Evolutionary conservation across 306 rosid genomes (phyloP).

Genomic region (Quercus rubra): DNA sequence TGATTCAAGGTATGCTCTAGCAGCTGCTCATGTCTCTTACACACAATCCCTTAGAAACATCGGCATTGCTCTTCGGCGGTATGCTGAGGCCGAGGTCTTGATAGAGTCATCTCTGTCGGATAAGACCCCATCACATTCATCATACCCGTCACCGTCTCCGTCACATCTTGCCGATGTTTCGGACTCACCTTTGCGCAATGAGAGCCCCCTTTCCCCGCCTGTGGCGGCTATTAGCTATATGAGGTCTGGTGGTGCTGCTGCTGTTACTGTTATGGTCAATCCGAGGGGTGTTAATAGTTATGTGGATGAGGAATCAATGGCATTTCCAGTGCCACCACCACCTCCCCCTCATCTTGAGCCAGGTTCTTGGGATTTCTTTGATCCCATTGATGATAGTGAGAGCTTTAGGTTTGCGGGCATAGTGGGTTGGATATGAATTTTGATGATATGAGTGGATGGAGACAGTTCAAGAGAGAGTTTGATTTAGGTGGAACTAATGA

Average conservation of each 20-base stretch:
- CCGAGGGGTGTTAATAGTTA: slow-evolving; percentile 30
- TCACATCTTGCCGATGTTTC: slow-evolving; percentile 55
- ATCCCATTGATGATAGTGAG: slow-evolving; percentile 60
- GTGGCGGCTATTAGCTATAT: slow-evolving; percentile 53
- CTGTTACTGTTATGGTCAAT: slow-evolving; percentile 56
- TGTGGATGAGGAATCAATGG: slow-evolving; percentile 53
- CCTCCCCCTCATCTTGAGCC: slow-evolving; percentile 62
- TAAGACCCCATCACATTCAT: slow-evolving; percentile 86
- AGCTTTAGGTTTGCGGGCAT: slow-evolving; percentile 63
- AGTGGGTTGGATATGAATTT: slow-evolving; percentile 40
- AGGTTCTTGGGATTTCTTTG: slow-evolving; percentile 91
- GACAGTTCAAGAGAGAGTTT: slow-evolving; percentile 26
- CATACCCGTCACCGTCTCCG: slow-evolving; percentile 83
- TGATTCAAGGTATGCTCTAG: slow-evolving; percentile 81
- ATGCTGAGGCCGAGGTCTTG: slow-evolving; percentile 77
- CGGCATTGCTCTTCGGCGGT: slow-evolving; percentile 75
- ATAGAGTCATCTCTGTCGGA: slow-evolving; percentile 81
- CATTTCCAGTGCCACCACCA: slow-evolving; percentile 52
- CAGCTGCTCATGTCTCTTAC: slow-evolving; percentile 86
- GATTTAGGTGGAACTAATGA: slow-evolving; percentile 20
- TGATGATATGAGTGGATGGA: slow-evolving; percentile 33
- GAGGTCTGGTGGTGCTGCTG: slow-evolving; percentile 52
- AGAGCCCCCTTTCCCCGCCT: slow-evolving; percentile 49
- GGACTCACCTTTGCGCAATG: slow-evolving; percentile 66
- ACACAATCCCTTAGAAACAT: slow-evolving; percentile 61